phyloP scores from a whole-genome alignment of 345 rosid genomes.

The Isatis tinctoria region DNA sequence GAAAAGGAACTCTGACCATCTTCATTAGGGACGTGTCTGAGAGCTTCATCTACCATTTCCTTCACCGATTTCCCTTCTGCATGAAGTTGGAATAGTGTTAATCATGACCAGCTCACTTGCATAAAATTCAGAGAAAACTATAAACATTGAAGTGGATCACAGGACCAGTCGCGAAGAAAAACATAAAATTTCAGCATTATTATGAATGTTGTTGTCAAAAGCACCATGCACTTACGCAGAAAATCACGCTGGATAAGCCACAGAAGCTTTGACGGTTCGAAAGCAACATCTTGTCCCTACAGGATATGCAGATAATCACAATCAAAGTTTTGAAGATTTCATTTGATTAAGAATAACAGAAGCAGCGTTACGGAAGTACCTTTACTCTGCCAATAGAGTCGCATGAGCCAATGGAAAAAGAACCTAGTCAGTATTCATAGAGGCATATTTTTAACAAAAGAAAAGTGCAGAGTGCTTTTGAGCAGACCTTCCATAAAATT shows the following conservation, averaged over 20 bases:
- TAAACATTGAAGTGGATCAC: slow-evolving; percentile 2
- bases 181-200: not conserved
- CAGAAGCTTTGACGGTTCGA: slow-evolving; percentile 90
- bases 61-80: slow-evolving; percentile 97
- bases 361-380: slow-evolving; percentile 46
- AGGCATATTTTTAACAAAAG: slow-evolving; percentile 1
- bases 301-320: slow-evolving; percentile 29
- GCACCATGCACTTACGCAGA: slow-evolving; percentile 62
- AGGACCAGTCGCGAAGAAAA: not conserved
- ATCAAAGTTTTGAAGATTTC: slow-evolving; percentile 7
- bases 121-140: not conserved
- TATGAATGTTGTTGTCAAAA: slow-evolving; percentile 1
- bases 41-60: slow-evolving; percentile 97
- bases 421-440: slow-evolving; percentile 41
- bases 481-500: slow-evolving; percentile 93
- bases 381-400: slow-evolving; percentile 65
- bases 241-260: slow-evolving; percentile 99
- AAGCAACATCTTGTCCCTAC: slow-evolving; percentile 97
- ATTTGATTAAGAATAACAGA: slow-evolving; percentile 16
- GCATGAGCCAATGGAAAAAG: slow-evolving; percentile 35
- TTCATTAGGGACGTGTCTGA: slow-evolving; percentile 75
- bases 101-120: slow-evolving; percentile 2
- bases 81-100: slow-evolving; percentile 23
- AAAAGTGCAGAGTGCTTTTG: slow-evolving; percentile 4
- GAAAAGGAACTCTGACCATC: slow-evolving; percentile 52